Evolutionary conservation across 2,329 filamentous ascomycete genomes (phyloP).

Genomic region (Chalaropsis ovoidea): DNA sequence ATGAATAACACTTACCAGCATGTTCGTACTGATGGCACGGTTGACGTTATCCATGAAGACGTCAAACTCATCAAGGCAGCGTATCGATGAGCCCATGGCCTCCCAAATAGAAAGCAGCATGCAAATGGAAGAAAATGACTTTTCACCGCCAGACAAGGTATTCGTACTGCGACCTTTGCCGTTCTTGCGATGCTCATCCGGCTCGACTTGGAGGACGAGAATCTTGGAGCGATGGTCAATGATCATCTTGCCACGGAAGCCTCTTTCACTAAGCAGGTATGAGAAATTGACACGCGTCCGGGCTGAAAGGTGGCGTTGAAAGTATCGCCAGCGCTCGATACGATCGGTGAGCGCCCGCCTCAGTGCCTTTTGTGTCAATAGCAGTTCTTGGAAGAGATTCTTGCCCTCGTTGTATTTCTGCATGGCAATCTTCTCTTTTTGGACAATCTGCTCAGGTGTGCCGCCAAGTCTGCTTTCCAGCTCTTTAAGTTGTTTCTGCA

Average conservation of each 20-base stretch:
- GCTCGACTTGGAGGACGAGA: slow-evolving; percentile 68
- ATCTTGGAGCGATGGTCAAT: slow-evolving; percentile 66
- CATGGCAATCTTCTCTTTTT: slow-evolving; percentile 37
- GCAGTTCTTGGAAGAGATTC: slow-evolving; percentile 36
- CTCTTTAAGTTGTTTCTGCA: slow-evolving; percentile 49
- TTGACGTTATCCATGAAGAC: slow-evolving; percentile 99
- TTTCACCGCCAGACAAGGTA: slow-evolving; percentile 90
- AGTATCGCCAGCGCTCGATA: slow-evolving; percentile 64
- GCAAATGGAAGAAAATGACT: slow-evolving; percentile 95
- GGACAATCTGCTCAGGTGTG: slow-evolving; percentile 53
- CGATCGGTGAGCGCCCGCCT: slow-evolving; percentile 57
- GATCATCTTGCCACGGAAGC: slow-evolving; percentile 71
- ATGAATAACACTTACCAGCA: slow-evolving; percentile 57
- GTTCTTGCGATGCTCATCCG: slow-evolving; percentile 57
- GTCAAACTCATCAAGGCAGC: slow-evolving; percentile 95
- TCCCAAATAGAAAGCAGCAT: slow-evolving; percentile 90
- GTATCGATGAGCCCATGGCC: slow-evolving; percentile 89
- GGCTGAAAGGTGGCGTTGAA: slow-evolving; percentile 77
- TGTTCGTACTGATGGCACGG: slow-evolving; percentile 79
- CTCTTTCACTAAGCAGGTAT: slow-evolving; percentile 78
- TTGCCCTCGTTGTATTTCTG: slow-evolving; percentile 36
- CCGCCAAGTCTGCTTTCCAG: slow-evolving; percentile 51
- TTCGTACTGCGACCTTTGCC: slow-evolving; percentile 71
- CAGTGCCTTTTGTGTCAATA: slow-evolving; percentile 37
- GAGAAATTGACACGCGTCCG: slow-evolving; percentile 76